Evolutionary conservation across 495 filamentous ascomycete species (phyloP).

Genomic region (Pseudevernia furfuracea): DNA sequence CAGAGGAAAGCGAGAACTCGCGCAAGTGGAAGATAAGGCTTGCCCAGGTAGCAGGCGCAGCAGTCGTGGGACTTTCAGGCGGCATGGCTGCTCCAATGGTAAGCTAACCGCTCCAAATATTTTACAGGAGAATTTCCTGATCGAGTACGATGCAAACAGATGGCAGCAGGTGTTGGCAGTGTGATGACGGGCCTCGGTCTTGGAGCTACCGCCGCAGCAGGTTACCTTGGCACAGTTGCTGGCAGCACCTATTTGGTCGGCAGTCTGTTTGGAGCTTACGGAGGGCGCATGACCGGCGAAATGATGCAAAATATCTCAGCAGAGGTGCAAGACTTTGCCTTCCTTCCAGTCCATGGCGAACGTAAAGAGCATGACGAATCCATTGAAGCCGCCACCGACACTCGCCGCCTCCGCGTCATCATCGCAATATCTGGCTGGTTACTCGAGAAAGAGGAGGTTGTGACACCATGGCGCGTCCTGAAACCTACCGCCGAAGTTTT

Average conservation of each 20-base stretch:
- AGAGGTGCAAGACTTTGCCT: constrained; percentile 84
- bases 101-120: neutral
- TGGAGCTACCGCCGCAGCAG: constrained; percentile 68
- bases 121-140: neutral
- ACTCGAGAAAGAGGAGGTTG: constrained; percentile 59
- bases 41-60: constrained; percentile 70
- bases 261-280: constrained; percentile 82
- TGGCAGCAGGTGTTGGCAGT: constrained; percentile 73
- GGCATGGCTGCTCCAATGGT: constrained; percentile 69
- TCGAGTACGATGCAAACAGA: constrained; percentile 15
- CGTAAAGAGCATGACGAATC: constrained; percentile 33
- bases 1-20: constrained; percentile 53
- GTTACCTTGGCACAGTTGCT: constrained; percentile 70
- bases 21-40: constrained; percentile 77
- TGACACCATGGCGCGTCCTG: constrained; percentile 67
- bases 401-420: constrained; percentile 68
- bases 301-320: constrained; percentile 83
- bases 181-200: constrained; percentile 76
- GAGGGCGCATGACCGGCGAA: constrained; percentile 71
- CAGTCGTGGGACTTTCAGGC: constrained; percentile 72
- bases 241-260: constrained; percentile 72
- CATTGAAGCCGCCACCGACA: constrained; percentile 33
- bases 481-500: constrained; percentile 68
- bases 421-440: constrained; percentile 81
- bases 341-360: constrained; percentile 59